Evolutionary conservation across 1,139 yeast species (phyloP), one percentile per base, ranked within the genome.

Genomic region (Arxiozyma slooffiae): DNA sequence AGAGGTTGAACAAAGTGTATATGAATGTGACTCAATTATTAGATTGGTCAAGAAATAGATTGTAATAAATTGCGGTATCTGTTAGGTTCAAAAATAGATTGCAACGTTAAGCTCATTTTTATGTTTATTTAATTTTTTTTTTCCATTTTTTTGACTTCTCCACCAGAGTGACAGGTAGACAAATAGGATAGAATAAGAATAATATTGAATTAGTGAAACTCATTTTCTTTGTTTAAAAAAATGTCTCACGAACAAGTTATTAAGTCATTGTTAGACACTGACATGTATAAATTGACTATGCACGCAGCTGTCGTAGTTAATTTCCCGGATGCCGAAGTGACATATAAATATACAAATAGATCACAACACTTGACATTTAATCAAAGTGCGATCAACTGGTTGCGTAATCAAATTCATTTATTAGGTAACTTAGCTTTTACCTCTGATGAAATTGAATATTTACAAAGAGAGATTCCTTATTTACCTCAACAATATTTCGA

Each of bases 231-330:
- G 23, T 21, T n/a, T 20, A 2, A 21, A 18, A n/a, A 7, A 16
- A 64, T 62, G 66, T 48, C 57, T 21, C 18, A 34, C 20, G 63
- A 67, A 42, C 75, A 75, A 17, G 75, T 78, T 3, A 84, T 88
- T 46, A 72, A 64, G 48, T 89, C 97, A 38, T 70, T 92, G 20
- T 73, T 92, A 64, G 98, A 92, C 68, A 92, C 97, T 0, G 98
- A 94, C 71, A 77, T 92, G 64, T 94, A 92, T 71, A 92, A 92
- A 75, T 68, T 94, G 64, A 86, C 96, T 7, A 92, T 92, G 98
- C 98, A 92, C 66, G 97, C 97, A 0, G 97, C 97, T 0, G 96
- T 94, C 41, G 77, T 75, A 61, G 74, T 76, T 60, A 83, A 87
- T 70, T 90, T 85, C 62, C 78, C 81, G 1, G 76, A 76, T 30